phyloP scores from a whole-genome alignment of 2,329 filamentous ascomycete genomes.

The Dothiorella sarmentorum region DNA sequence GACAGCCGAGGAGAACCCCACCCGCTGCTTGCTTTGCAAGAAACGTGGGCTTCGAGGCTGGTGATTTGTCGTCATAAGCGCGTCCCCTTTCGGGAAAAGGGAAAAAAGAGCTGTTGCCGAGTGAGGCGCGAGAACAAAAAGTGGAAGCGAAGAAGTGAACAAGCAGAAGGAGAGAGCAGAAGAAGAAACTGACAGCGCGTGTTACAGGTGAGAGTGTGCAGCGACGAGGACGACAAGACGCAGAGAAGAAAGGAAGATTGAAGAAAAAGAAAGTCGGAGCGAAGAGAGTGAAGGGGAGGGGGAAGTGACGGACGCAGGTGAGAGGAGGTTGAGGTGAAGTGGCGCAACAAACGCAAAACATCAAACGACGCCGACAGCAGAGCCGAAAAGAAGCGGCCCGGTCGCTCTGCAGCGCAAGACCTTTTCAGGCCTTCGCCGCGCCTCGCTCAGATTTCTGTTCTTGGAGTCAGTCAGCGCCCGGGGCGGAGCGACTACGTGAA shows the following conservation, averaged over 20 bases:
- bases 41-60: neutral
- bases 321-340: too few species aligned
- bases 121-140: too few species aligned
- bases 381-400: too few species aligned
- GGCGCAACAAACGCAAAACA: too few species aligned
- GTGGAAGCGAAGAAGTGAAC: neutral
- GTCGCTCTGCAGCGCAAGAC: too few species aligned
- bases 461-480: conserved; percentile 5
- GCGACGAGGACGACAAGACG: neutral
- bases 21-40: too few species aligned
- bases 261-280: neutral
- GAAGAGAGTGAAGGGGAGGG: neutral
- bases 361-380: too few species aligned
- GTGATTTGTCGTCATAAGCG: neutral
- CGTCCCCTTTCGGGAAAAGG: neutral
- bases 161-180: too few species aligned
- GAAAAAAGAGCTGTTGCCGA: neutral
- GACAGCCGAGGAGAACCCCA: neutral
- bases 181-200: too few species aligned
- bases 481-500: neutral
- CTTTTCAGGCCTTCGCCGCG: too few species aligned
- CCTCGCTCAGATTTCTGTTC: conserved; percentile 18
- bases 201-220: neutral
- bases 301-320: neutral
- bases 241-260: neutral